Evolutionary conservation across 164 flowering plant genomes (phyloP), one percentile per base, ranked within the genome.

Genomic region (Kingdonia uniflora): DNA sequence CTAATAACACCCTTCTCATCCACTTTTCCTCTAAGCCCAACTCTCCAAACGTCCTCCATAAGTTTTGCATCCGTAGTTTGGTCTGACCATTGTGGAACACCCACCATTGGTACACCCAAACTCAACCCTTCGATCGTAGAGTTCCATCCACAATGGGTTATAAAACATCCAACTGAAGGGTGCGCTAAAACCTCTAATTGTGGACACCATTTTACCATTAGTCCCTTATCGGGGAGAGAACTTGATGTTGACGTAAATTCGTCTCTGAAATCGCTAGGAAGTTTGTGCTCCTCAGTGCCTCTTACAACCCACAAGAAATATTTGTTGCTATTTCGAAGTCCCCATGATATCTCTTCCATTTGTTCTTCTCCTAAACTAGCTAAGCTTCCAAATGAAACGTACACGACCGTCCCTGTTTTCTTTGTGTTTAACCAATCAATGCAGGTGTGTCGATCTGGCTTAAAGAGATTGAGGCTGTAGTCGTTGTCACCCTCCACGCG

Each of bases 31-130:
- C 74, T 62, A 1, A 67, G 20, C 14, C 85, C 85, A 1, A 66
- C 67, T 20, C 57, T 26, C 89, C 85, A 82, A 11, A 80, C 69
- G 21, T 76, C 81, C 15, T 29, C 70, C 11, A 76, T 40, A 33
- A 54, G 66, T 65, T 76, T 79, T 5, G 79, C 79, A 50, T 79
- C 75, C 0, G 80, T 74, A 0, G 64, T 39, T 38, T 81, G 84
- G 51, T 81, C 81, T 2, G 67, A 33, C 74, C 74, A 73, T 35
- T 71, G 77, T 8, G 87, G 81, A 55, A 74, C 40, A 1, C 61
- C 73, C 26, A 80, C 64, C 72, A 81, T 57, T 1, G 81, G 81
- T 54, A 81, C 77, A 11, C 84, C 87, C 40, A 73, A 52, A 63
- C 76, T 64, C 58, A 81, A 42, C 10, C n/a, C n/a, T n/a, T n/a